Base-by-base conservation (phyloP, 2,329 filamentous ascomycete species). In the Penicillium sp. region DNA sequence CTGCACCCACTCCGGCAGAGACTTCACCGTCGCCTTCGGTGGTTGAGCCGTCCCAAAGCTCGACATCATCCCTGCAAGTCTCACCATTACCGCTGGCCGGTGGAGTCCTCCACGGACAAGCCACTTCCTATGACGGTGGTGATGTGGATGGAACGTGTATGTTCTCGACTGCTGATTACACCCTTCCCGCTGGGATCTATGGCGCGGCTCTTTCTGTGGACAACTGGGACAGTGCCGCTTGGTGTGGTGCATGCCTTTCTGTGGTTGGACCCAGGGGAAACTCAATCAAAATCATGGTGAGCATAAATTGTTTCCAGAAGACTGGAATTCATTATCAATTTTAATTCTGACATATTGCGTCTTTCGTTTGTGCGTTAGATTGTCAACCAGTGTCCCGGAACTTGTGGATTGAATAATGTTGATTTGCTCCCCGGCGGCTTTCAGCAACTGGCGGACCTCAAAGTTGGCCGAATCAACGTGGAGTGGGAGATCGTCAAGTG, bases 391-490 rank as follows among this genome's bases (percentile, higher is more conserved):
- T 37, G 35, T 37, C 35, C 35, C 6, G 35, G 35, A 37, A 37
- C 35, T 14, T 37, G 35, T 37, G 35, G 35, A 37, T 16, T 37
- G 14, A 37, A 37, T 11, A 37, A 37, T 37, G 13, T 37, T 37
- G 35, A 37, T 37, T 14, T 37, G 35, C 35, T 37, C 35, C 35
- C 35, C 35, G 13, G 13, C 14, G 35, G 35, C 35, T 37, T 37
- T 11, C 35, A 37, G 14, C 35, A 37, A 4, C 35, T 37, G 35
- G 35, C 35, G 14, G 35, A 37, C 35, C 35, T 37, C 35, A 37
- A 37, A 37, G 58, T 58, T 39, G 55, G 16, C 31, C 58, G 58
- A 50, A 49, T 58, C 55, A 58, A 58, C n/a, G 27, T 60, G 31
- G 58, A 31, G 54, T 58, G 11, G 55, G 57, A 33, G 50, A 60